Percentiles rank a stretch among this genome's conserved stretches.
Evolutionary conservation across 2,329 filamentous ascomycete genomes (phyloP).

Genomic region (Alternaria infectoria): DNA sequence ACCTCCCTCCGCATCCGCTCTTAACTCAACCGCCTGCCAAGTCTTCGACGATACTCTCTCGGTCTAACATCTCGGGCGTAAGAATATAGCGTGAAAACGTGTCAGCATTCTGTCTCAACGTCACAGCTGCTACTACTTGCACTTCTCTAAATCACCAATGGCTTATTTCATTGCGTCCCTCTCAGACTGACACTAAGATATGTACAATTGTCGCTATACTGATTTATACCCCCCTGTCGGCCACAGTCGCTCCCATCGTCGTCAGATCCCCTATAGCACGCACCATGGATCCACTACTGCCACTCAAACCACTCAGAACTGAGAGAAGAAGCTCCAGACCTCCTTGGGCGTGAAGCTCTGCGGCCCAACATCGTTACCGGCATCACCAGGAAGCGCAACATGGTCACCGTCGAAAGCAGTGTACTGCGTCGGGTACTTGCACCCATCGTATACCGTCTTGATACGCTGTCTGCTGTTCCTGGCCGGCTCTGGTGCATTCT

Average conservation of each 20-base stretch:
- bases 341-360: conserved; percentile 31
- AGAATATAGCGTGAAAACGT: neutral
- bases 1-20: neutral
- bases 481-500: conserved; percentile 24
- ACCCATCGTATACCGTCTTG: conserved; percentile 32
- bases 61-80: neutral
- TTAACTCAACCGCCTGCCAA: neutral
- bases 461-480: conserved; percentile 15
- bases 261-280: neutral
- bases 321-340: conserved; percentile 45
- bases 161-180: neutral
- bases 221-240: too few species aligned
- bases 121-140: neutral
- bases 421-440: conserved; percentile 46
- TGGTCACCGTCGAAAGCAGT: conserved; percentile 29
- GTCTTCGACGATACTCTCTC: neutral
- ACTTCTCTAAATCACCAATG: neutral
- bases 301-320: conserved; percentile 11
- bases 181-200: neutral
- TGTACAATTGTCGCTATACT: neutral
- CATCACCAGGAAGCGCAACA: conserved; percentile 25
- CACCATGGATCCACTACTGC: neutral
- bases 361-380: conserved; percentile 11
- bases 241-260: neutral
- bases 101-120: neutral